Evolutionary conservation across 768 basidiomycete species (phyloP).

Genomic region (Leucosporidium scottii): DNA sequence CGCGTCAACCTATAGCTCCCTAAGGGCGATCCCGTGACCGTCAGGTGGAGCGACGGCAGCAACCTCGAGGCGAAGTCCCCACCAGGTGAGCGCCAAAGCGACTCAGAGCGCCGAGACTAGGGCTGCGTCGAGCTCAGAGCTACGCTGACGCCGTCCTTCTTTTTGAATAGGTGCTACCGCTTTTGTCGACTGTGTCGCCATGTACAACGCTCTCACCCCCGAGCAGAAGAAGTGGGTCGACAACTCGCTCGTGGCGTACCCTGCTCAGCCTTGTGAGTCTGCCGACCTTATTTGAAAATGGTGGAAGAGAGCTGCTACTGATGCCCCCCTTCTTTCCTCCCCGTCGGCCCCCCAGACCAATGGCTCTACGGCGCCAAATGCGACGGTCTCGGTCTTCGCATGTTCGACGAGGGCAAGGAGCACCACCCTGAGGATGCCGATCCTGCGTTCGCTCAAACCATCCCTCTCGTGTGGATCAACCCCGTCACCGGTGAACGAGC

Average conservation of each 20-base stretch:
- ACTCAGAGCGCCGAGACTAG: too few species aligned
- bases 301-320: too few species aligned
- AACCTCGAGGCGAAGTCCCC: neutral
- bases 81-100: neutral
- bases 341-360: neutral
- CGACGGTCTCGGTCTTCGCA: neutral
- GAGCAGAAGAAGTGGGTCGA: constrained; percentile 5
- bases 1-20: neutral
- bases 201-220: constrained; percentile 1
- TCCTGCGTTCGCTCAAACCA: neutral
- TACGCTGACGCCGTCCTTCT: too few species aligned
- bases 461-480: constrained; percentile 9
- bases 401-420: constrained; percentile 11
- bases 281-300: too few species aligned
- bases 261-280: neutral
- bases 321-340: too few species aligned
- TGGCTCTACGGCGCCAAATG: neutral
- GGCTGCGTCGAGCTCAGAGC: too few species aligned
- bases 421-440: neutral
- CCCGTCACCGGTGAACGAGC: constrained; percentile 8
- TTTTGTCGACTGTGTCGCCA: neutral
- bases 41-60: constrained; percentile 8
- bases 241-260: neutral
- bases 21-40: neutral
- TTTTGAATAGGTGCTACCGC: neutral